phyloP scores from a whole-genome alignment of 2,329 filamentous ascomycete species.

The Fusarium xylarioides region DNA sequence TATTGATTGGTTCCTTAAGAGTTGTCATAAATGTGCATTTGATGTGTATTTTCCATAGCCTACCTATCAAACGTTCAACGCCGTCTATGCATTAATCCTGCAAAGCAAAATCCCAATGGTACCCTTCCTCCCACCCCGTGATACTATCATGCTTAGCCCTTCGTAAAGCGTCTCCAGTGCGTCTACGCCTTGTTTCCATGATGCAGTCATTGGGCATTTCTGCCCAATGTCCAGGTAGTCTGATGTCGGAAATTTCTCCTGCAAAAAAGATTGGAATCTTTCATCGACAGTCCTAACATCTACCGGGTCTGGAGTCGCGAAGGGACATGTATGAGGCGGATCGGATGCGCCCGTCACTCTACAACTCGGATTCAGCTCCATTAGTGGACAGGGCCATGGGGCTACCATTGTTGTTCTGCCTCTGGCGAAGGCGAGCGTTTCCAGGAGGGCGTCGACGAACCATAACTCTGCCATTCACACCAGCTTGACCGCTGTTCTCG shows the following conservation, averaged over 20 bases:
- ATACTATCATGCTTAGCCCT: slow-evolving; percentile 6
- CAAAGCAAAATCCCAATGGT: slow-evolving; percentile 29
- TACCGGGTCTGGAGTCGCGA: background rate
- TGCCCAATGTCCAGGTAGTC: slow-evolving; percentile 12
- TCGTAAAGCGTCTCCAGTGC: slow-evolving; percentile 6
- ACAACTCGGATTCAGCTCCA: slow-evolving; percentile 66
- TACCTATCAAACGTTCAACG: slow-evolving; percentile 46
- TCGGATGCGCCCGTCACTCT: slow-evolving; percentile 33
- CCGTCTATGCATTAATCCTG: slow-evolving; percentile 47
- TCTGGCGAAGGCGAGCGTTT: slow-evolving; percentile 53
- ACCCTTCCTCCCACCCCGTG: slow-evolving; percentile 10
- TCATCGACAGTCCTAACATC: background rate
- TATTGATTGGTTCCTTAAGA: background rate
- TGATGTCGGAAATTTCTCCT: background rate
- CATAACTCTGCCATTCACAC: slow-evolving; percentile 52
- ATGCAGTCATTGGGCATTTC: background rate
- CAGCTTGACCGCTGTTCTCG: slow-evolving; percentile 55
- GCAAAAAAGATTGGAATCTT: background rate
- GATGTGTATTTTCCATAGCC: slow-evolving; percentile 40
- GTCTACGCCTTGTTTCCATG: slow-evolving; percentile 10
- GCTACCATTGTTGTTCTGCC: slow-evolving; percentile 62
- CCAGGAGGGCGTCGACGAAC: slow-evolving; percentile 56
- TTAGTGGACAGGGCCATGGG: slow-evolving; percentile 66
- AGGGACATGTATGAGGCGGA: background rate
- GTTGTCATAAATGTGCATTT: slow-evolving; percentile 14